Base-by-base conservation (phyloP, 2,329 filamentous ascomycete species). In the Cladosporium sphaerospermum region DNA sequence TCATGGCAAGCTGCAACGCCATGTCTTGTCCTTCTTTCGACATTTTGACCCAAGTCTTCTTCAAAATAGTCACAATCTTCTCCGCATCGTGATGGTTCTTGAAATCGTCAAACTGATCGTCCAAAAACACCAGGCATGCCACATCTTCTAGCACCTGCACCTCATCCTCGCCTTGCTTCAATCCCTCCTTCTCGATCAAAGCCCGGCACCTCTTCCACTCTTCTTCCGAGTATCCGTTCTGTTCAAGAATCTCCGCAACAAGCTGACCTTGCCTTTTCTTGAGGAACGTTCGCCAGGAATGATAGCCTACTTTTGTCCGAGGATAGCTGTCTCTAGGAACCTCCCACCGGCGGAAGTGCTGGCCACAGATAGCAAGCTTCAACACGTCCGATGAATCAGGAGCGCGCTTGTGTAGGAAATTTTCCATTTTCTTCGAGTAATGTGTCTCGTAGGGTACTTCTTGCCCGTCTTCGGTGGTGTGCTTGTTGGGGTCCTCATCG, bases 301-400 rank as follows among this genome's bases (percentile, higher is more conserved):
- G 80, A 68, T 95, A 95, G 9, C 89, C 89, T 0, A 80, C 66
- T 59, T 85, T 83, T 1, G 84, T 91, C 75, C 82, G 82, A 6
- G 89, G 87, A 69, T 88, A 92, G 36, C 77, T 80, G 58, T 75
- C 73, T 45, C 89, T 84, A 0, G 88, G 87, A 1, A 92, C 80
- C 70, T 95, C 87, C 89, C 89, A 95, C 71, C 88, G 83, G 50
- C 84, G 81, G 63, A 95, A 88, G 69, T 95, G 89, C 69, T 95
- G 89, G 9, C 88, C 89, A 59, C 88, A 84, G 59, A 90, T 86
- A 14, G 89, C 89, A 44, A 93, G 76, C 57, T 82, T 82, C 51
- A 95, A 76, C 19, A 80, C 71, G 1, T 84, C 83, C 2, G 85
- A 82, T 1, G 88, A 83, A 28, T 75, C 61, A 0, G 87, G 82